Evolutionary conservation across 2,329 filamentous ascomycete genomes (phyloP), one percentile per base, ranked within the genome.

Genomic region (Talaromyces marneffei): DNA sequence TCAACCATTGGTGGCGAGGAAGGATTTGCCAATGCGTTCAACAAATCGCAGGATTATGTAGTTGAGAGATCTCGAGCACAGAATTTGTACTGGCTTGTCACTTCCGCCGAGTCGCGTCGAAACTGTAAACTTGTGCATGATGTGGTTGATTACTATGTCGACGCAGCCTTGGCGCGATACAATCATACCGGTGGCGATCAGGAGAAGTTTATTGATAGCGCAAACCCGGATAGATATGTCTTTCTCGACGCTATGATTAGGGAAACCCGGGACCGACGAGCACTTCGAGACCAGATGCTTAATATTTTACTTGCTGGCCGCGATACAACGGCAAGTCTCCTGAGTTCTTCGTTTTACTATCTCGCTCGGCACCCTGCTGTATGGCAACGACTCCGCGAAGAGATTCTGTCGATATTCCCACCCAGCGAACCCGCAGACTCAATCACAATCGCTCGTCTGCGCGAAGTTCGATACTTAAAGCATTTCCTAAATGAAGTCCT

Each of bases 141-240:
- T 23, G 48, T 62, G 2, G 57, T 60, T 20, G 61, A 63, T 16
- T 80, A 81, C 16, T 93, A 87, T 74, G 90, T 95, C 69, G 87
- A 91, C 55, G 78, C 82, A 14, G 83, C 88, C 0, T 82, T 94
- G 8, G 33, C 57, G 2, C 77, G 78, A 3, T 55, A 39, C n/a
- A 37, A 40, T 14, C 31, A 27, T 39, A 25, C 52, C 33, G 44
- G 31, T 4, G 42, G 42, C 1, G 57, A 53, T 8, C 25, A 62
- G 44, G 54, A 58, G 4, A 67, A 70, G n/a, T 72, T 48, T 44
- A 31, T 61, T n/a, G 20, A 39, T 12, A 52, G 35, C 25, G 40
- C 40, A 12, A 18, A 35, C 18, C 27, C 37, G 6, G 33, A 27
- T 3, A 71, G 73, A 39, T 82, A 82, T 62, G 69, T 82, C 52